Evolutionary conservation across 306 rosid genomes (phyloP), one percentile per base, ranked within the genome.

Genomic region (Quercus parvula): DNA sequence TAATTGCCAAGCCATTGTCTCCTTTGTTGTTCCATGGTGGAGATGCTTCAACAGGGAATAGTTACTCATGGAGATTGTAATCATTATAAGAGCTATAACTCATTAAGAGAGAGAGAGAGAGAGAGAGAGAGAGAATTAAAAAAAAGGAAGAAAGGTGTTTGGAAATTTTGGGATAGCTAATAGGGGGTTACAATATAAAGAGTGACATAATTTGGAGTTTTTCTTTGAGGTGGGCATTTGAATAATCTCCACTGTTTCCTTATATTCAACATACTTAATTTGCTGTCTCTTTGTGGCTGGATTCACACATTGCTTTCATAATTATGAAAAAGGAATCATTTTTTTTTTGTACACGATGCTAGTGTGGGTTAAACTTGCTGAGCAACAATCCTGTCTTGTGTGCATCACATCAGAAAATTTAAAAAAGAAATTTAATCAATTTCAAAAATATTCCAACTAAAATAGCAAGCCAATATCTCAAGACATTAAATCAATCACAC

Each of bases 1-100:
- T 4, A 91, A 91, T 69, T 89, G 92, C 96, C 96, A 91, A 18
- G 84, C 90, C 90, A 44, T 87, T 89, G 88, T 91, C 97, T 14
- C 84, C 97, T 82, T 89, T 91, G 91, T 87, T 88, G 71, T 81
- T 66, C 94, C 97, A 92, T 25, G 4, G 5, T 4, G 88, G 91
- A 1, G 86, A 81, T 52, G 83, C 49, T 3, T 81, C 73, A 11
- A 33, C 70, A 14, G 87, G 80, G 58, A 9, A 2, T 19, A 85
- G 76, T 35, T 67, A 78, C 20, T 7, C 0, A 1, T 79, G 73
- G 9, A 61, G 31, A 10, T 13, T 14, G 33, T 24, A 0, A 22
- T 6, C 41, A 2, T 2, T 41, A 2, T 41, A 41, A 41, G 46
- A 12, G 17, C 10, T 61, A 13, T 70, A 27, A 73, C 27, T 82